Base-by-base conservation (phyloP, 805 yeast species). In the Candida alai region DNA sequence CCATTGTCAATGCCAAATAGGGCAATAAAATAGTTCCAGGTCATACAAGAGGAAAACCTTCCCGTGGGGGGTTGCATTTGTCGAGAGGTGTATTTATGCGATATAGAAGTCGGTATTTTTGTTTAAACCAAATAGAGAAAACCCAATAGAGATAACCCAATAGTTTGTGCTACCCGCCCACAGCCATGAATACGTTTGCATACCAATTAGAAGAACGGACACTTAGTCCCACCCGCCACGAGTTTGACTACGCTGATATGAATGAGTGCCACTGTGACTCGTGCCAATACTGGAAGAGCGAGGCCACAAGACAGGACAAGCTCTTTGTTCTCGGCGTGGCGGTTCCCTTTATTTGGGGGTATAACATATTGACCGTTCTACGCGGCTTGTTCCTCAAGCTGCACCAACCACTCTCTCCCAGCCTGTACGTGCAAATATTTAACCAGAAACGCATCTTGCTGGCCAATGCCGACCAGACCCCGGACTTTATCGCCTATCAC, bases 261-360 rank as follows among this genome's bases (percentile, higher is more conserved):
- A 14, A 24, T 12, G 27, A 30, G 9, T 39, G 45, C 18, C 28
- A 32, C 16, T 38, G 42, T 29, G 40, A 25, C 10, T 33, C 40
- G 17, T 38, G 44, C 22, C 21, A 28, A 12, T 18, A 8, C 15
- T 37, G 41, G 41, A 35, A 27, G 15, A 21, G 11, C 6, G 5
- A 18, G 12, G 13, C 15, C 8, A 17, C 4, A 10, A 32, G 14
- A 28, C 34, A 16, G 16, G n/a, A 18, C 17, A 22, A 14, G 4
- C 40, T 35, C 6, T 25, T 54, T n/a, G 19, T 42, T 18, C 37
- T 37, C 28, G 58, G 59, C 2, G 3, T 40, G 1, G 4, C 47
- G 8, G 34, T 45, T 19, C 60, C 59, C 12, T 27, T 37, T 3
- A 7, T 49, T n/a, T 54, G 60, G 59, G 2, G 48, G 0, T 33